These are phyloP conservation scores for Potentilla sterilis DNA, from an alignment of 306 rosid genomes.

Conservation along the genomic window DNA sequence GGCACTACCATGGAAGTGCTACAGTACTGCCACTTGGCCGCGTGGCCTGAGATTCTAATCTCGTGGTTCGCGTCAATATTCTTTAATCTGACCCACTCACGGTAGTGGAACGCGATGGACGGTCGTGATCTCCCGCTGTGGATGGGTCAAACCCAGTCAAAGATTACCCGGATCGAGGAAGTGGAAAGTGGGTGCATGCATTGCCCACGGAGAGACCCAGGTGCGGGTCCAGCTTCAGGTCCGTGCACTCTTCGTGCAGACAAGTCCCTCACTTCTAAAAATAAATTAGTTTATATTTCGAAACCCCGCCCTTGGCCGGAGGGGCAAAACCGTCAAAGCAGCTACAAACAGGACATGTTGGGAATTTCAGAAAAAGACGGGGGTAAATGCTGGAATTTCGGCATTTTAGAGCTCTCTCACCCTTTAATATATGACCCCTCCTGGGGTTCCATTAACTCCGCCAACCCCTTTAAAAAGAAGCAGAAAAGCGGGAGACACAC, in stretches of 20 bases:
- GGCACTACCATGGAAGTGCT: neutral
- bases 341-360: neutral
- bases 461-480: slow-evolving; percentile 53
- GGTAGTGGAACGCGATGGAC: neutral
- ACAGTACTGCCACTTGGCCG: neutral
- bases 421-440: neutral
- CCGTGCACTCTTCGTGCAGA: slow-evolving; percentile 25
- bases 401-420: neutral
- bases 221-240: slow-evolving; percentile 24
- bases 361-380: neutral
- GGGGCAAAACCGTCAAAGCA: neutral
- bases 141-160: slow-evolving; percentile 30
- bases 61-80: slow-evolving; percentile 2
- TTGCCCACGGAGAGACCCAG: slow-evolving; percentile 67
- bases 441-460: slow-evolving; percentile 20
- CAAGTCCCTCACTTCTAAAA: neutral
- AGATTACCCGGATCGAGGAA: slow-evolving; percentile 37
- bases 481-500: slow-evolving; percentile 76
- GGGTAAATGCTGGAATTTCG: slow-evolving; percentile 16
- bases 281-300: neutral
- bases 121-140: neutral
- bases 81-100: neutral
- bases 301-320: neutral
- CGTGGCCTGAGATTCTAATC: neutral
- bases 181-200: slow-evolving; percentile 50